These are phyloP conservation scores for Yarrowia yakushimensis DNA, from an alignment of 805 yeast genomes.

Conservation along the genomic window DNA sequence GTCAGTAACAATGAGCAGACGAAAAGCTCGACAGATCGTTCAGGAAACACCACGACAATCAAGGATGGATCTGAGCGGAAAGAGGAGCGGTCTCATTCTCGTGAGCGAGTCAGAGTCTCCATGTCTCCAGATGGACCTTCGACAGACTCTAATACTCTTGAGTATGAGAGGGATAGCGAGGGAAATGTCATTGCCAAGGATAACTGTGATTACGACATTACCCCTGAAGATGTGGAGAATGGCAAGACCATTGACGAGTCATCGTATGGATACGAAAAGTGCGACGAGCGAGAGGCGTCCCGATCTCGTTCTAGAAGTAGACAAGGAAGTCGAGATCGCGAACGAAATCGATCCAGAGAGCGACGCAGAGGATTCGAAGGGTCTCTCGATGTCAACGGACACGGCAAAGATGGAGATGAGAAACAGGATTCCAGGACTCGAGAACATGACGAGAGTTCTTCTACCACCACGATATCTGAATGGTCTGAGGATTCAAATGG, in stretches of 20 bases:
- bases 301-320: conserved; percentile 2
- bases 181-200: neutral
- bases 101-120: neutral
- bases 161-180: neutral
- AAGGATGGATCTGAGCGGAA: neutral
- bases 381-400: neutral
- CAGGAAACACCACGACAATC: neutral
- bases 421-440: neutral
- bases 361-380: neutral
- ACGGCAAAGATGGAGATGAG: neutral
- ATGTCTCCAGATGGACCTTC: neutral
- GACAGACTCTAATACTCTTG: neutral
- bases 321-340: neutral
- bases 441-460: neutral
- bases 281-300: conserved; percentile 8
- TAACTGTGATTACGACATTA: neutral
- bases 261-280: neutral
- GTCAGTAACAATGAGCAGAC: neutral
- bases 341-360: neutral
- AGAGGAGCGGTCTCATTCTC: conserved; percentile 1
- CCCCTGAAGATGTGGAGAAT: neutral
- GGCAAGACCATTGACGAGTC: neutral
- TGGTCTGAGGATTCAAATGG: neutral
- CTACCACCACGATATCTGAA: neutral
- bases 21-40: neutral